Evolutionary conservation across 31 red algal species (phyloP).

Genomic region (Endocladia muricata): DNA sequence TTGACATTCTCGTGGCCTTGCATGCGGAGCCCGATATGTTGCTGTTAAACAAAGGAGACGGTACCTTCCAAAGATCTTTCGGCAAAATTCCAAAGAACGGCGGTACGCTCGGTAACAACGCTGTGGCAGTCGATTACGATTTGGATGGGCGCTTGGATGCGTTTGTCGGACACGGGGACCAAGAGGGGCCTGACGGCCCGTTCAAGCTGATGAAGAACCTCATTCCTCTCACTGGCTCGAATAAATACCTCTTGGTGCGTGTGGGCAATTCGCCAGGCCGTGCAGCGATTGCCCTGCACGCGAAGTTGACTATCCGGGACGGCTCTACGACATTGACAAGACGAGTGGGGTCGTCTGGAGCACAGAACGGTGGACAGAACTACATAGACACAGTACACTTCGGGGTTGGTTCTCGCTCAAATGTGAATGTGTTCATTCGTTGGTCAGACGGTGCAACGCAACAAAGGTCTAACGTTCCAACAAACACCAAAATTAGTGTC

Average conservation of each 20-base stretch:
- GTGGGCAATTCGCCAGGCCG: not conserved
- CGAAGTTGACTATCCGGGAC: not conserved
- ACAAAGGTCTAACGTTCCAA: not conserved
- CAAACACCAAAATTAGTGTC: not conserved
- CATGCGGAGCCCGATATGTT: conserved; percentile 21
- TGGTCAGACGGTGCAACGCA: conserved; percentile 7
- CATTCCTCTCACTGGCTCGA: not conserved
- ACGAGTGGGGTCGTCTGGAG: conserved; percentile 10
- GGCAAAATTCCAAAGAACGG: not conserved
- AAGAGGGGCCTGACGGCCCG: not conserved
- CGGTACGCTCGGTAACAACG: conserved; percentile 31
- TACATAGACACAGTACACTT: conserved; percentile 52
- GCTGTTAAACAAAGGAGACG: conserved; percentile 35
- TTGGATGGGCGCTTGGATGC: conserved; percentile 44
- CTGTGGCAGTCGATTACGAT: conserved; percentile 49
- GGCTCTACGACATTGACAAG: not conserved
- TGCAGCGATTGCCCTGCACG: conserved; percentile 8
- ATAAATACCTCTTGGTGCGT: not conserved
- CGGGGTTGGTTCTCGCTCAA: conserved; percentile 11
- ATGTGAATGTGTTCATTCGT: not conserved
- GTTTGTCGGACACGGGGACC: conserved; percentile 15
- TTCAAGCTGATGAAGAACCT: not conserved
- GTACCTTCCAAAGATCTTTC: conserved; percentile 10
- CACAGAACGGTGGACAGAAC: not conserved
- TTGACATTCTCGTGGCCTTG: conserved; percentile 45